These are phyloP conservation scores for Euphorbia celastroides DNA, from an alignment of 441 rosid species.

Conservation along the genomic window DNA sequence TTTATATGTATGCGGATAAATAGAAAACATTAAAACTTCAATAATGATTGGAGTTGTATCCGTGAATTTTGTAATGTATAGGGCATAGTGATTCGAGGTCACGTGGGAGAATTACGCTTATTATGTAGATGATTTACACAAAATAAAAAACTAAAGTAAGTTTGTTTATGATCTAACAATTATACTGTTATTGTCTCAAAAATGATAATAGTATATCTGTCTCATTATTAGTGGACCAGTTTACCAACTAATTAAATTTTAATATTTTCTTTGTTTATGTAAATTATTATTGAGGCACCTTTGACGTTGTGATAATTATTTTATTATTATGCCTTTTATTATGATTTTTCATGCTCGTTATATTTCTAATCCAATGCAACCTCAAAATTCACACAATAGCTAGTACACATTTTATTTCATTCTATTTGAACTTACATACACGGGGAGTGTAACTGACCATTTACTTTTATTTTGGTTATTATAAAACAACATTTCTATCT, in stretches of 20 bases:
- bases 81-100: conserved; percentile 14
- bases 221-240: not conserved
- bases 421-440: too few species aligned
- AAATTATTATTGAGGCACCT: conserved; percentile 17
- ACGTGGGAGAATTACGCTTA: conserved; percentile 12
- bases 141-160: conserved; percentile 15
- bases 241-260: conserved; percentile 23
- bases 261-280: conserved; percentile 12
- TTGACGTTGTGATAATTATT: not conserved
- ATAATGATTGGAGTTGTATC: not conserved
- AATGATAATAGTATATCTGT: not conserved
- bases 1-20: not conserved
- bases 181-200: too few species aligned
- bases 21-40: not conserved
- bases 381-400: too few species aligned
- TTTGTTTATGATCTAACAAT: conserved; percentile 17
- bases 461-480: too few species aligned
- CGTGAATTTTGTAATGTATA: too few species aligned
- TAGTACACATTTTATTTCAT: too few species aligned
- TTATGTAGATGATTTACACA: conserved; percentile 9
- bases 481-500: too few species aligned
- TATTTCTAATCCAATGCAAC: not conserved
- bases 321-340: not conserved
- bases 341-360: not conserved
- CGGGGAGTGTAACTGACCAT: too few species aligned